Conservation (phyloP, 2,329 filamentous ascomycete genomes). For the Lomentospora prolificans region DNA sequence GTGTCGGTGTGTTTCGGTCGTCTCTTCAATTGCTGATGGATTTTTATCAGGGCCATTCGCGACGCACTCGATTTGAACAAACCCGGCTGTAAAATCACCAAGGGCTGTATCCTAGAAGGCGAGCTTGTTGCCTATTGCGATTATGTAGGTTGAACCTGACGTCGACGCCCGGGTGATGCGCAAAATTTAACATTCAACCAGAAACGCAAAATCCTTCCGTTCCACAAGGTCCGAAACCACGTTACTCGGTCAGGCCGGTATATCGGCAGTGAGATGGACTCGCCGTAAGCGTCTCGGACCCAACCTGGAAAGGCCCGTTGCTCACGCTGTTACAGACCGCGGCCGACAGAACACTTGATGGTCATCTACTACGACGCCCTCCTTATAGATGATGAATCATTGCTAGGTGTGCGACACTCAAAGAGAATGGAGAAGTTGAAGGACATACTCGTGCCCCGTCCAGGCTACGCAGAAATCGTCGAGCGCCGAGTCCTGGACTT, state of each 20-base stretch:
- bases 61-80: constrained; percentile 54
- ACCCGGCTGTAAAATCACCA: constrained; percentile 46
- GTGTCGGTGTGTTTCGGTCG: constrained; percentile 11
- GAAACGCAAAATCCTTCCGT: constrained; percentile 57
- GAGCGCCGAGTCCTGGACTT: constrained; percentile 62
- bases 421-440: constrained; percentile 52
- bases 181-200: constrained; percentile 18
- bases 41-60: constrained; percentile 39
- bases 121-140: constrained; percentile 75
- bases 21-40: constrained; percentile 11
- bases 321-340: constrained; percentile 31
- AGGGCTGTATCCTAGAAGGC: constrained; percentile 69
- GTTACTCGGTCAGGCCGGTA: constrained; percentile 62
- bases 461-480: constrained; percentile 58
- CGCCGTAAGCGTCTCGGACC: constrained; percentile 36
- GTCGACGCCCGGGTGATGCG: not conserved
- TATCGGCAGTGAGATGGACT: constrained; percentile 60
- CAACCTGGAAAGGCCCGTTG: too few relatives aligned
- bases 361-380: constrained; percentile 52
- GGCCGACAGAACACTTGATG: constrained; percentile 47
- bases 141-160: constrained; percentile 24
- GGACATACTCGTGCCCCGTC: constrained; percentile 36
- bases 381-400: constrained; percentile 41
- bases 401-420: constrained; percentile 42
- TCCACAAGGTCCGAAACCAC: constrained; percentile 76